These are phyloP conservation scores for Fomes fomentarius DNA, from an alignment of 1,284 basidiomycete species.

Conservation along the genomic window DNA sequence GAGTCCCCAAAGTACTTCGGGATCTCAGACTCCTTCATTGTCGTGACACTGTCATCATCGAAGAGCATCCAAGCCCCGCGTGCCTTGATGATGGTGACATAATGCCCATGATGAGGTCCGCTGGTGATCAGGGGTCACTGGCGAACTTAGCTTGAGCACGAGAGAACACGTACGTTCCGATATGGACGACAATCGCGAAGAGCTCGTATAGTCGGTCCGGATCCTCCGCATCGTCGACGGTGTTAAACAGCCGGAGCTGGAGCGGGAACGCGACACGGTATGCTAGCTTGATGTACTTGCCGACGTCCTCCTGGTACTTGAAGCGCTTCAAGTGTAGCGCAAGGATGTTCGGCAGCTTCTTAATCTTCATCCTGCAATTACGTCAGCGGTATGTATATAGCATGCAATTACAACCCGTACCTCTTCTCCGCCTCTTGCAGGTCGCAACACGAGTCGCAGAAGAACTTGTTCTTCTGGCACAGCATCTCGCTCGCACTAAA, in stretches of 20 bases:
- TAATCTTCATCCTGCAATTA: conserved; percentile 64
- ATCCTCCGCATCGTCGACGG: conserved; percentile 90
- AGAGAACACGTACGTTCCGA: conserved; percentile 83
- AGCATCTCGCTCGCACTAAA: conserved; percentile 99
- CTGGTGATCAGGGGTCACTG: no score
- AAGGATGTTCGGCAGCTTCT: conserved; percentile 59
- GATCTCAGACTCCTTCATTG: conserved; percentile 90
- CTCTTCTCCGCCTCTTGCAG: conserved; percentile 98
- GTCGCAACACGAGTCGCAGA: conserved; percentile 96
- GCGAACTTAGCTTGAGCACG: conserved; percentile 1
- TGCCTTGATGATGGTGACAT: conserved; percentile 93
- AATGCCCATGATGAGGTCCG: conserved; percentile 96
- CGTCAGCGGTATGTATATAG: neutral
- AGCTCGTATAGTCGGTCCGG: conserved; percentile 91
- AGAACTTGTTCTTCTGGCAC: conserved; percentile 97
- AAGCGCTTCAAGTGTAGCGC: conserved; percentile 94
- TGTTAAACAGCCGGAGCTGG: conserved; percentile 94
- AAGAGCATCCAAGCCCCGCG: conserved; percentile 89
- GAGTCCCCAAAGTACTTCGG: conserved; percentile 95
- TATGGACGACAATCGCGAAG: conserved; percentile 96
- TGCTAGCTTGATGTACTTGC: conserved; percentile 95
- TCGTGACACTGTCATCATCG: conserved; percentile 92
- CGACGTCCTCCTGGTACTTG: conserved; percentile 83
- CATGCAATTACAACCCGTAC: no score
- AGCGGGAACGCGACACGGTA: conserved; percentile 97